Evolutionary conservation across 371 early-diverging fungal genomes (phyloP), one percentile per base, ranked within the genome.

Genomic region (Basidiobolus meristosporus): DNA sequence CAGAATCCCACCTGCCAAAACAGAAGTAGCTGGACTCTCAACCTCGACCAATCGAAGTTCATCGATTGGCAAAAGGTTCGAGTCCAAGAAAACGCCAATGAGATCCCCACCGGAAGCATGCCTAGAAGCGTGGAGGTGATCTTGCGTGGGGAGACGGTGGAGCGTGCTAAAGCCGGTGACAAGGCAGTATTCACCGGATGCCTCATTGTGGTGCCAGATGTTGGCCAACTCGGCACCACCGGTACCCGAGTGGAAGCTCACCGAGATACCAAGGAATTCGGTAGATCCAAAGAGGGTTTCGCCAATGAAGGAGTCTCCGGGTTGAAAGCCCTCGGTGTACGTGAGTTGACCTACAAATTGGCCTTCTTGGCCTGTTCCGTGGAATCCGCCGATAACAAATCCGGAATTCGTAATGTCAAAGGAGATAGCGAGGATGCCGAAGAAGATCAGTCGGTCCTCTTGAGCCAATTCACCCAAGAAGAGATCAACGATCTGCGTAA

Each of bases 51-150:
- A 53, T 84, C 82, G 52, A 73, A 73, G 45, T 99, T 98, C 58
- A 73, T 74, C 26, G 97, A 99, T 62, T 99, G 98, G 98, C 99
- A 99, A 65, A 79, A 87, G 48, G 74, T 98, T 19, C 70, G 98
- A 21, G 72, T 99, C 36, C 99, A 99, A 60, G 99, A 99, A 63
- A 90, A 90, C 48, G 68, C 97, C 17, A 77, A 81, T 40, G 98
- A 99, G 52, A 95, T 98, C 36, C 98, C 99, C 12, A 77, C 89
- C 7, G 99, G 99, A 36, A 82, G 85, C 46, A 92, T 98, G 84
- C 99, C 99, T 22, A 59, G 99, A 57, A 86, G 80, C 14, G 68
- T 99, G 57, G 99, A 99, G 50, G 90, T 98, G 3, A 90, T 99
- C 49, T 68, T 99, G 36, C 74, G 98, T 35, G 78, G 90, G 46